phyloP scores from a whole-genome alignment of 2,329 filamentous ascomycete genomes.

The Botryosphaeria agaves region DNA sequence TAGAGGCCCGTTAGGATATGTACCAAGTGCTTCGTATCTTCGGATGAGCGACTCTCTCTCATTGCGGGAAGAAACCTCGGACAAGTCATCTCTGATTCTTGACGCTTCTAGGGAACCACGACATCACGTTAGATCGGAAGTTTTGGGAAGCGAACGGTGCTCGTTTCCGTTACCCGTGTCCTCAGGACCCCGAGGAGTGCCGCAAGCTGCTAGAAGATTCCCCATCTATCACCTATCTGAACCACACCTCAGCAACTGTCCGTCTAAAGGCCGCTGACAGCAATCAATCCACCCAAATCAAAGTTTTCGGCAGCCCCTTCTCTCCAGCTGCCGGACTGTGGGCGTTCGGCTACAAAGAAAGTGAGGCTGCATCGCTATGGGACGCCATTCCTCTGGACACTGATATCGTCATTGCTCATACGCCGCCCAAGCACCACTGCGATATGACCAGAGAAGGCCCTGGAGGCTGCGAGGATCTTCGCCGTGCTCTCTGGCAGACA shows the following conservation, averaged over 20 bases:
- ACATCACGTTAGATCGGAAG: constrained; percentile 48
- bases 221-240: constrained; percentile 44
- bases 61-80: too few species aligned
- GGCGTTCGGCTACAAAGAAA: constrained; percentile 51
- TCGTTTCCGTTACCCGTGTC: constrained; percentile 38
- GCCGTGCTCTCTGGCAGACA: constrained; percentile 39
- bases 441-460: constrained; percentile 28
- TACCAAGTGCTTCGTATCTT: constrained; percentile 4
- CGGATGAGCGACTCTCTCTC: background rate
- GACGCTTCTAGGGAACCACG: constrained; percentile 46
- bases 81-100: constrained; percentile 1
- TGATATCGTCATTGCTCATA: constrained; percentile 56
- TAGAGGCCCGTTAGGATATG: too few species aligned
- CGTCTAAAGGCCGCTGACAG: constrained; percentile 35
- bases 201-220: constrained; percentile 32
- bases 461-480: constrained; percentile 43
- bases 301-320: constrained; percentile 54
- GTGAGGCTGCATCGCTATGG: constrained; percentile 32
- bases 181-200: constrained; percentile 37
- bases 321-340: constrained; percentile 39
- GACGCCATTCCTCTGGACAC: constrained; percentile 39
- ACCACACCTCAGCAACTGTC: constrained; percentile 38
- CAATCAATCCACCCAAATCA: constrained; percentile 43
- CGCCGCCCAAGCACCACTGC: constrained; percentile 42
- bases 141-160: constrained; percentile 39